A percentile compares a stretch with the other conserved stretches of the same genome.
phyloP scores from a whole-genome alignment of 306 rosid genomes.

The Gillenia trifoliata region DNA sequence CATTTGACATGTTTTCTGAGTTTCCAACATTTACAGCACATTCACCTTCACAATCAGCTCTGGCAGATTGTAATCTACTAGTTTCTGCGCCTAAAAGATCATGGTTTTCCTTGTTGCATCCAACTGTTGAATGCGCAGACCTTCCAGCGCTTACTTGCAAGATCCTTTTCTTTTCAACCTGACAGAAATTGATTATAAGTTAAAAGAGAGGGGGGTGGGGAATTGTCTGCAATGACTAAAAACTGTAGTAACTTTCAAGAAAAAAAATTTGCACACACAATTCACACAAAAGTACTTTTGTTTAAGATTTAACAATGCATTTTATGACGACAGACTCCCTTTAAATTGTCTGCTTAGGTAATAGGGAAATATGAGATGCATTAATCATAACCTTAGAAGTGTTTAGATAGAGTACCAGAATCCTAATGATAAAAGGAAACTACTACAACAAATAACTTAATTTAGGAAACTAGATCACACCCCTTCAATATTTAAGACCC shows the following conservation, averaged over 20 bases:
- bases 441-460: not conserved
- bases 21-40: conserved; percentile 30
- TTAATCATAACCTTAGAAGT: not conserved
- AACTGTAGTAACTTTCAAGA: not conserved
- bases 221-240: not conserved
- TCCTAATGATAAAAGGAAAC: not conserved
- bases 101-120: conserved; percentile 27
- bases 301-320: not conserved
- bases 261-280: not conserved
- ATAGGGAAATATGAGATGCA: conserved; percentile 2
- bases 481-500: not conserved
- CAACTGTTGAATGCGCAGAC: conserved; percentile 35
- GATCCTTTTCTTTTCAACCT: conserved; percentile 92
- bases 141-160: conserved; percentile 49
- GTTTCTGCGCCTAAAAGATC: conserved; percentile 27
- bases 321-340: not conserved
- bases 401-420: not conserved
- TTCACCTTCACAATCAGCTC: conserved; percentile 22
- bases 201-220: not conserved
- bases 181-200: not conserved
- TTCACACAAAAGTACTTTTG: not conserved
- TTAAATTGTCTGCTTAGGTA: not conserved
- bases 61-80: conserved; percentile 23
- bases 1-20: conserved; percentile 22
- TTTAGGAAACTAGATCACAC: not conserved